phyloP scores from a whole-genome alignment of 2,329 filamentous ascomycete genomes.

The Aspergillus piperis region DNA sequence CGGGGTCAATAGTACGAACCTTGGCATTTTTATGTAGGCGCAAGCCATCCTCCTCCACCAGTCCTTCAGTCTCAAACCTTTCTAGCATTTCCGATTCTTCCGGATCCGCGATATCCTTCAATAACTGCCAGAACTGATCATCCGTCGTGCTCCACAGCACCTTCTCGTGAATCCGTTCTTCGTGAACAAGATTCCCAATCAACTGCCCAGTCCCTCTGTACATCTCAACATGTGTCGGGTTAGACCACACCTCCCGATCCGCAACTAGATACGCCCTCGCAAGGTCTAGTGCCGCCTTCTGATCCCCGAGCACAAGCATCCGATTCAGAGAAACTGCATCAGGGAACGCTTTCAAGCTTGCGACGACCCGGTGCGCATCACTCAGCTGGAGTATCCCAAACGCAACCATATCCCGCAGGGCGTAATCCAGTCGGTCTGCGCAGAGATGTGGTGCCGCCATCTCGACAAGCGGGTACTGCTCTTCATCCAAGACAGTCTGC shows the following conservation, averaged over 20 bases:
- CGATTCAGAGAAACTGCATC: slow-evolving; percentile 25
- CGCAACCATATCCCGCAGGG: slow-evolving; percentile 38
- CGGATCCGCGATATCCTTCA: slow-evolving; percentile 26
- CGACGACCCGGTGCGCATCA: slow-evolving; percentile 31
- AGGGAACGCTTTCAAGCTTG: slow-evolving; percentile 33
- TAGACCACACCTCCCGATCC: slow-evolving; percentile 44
- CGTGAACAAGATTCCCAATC: slow-evolving; percentile 31
- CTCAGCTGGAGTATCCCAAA: slow-evolving; percentile 35
- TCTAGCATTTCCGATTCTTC: slow-evolving; percentile 3
- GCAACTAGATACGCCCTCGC: slow-evolving; percentile 36
- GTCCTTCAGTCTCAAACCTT: neutral
- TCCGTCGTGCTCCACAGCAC: slow-evolving; percentile 40
- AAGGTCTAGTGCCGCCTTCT: slow-evolving; percentile 32
- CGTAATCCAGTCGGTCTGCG: slow-evolving; percentile 45
- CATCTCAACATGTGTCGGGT: slow-evolving; percentile 39
- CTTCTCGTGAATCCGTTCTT: slow-evolving; percentile 29
- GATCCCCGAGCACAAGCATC: slow-evolving; percentile 36
- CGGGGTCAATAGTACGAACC: slow-evolving; percentile 1
- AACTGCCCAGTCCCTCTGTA: slow-evolving; percentile 37
- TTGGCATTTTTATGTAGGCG: slow-evolving; percentile 2
- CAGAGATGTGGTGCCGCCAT: slow-evolving; percentile 42
- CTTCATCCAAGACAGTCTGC: slow-evolving; percentile 38
- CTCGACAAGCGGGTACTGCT: slow-evolving; percentile 43
- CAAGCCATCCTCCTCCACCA: neutral
- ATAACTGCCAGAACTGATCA: slow-evolving; percentile 37